Conservation (phyloP, 768 basidiomycete genomes). For the Mycena epipterygia region DNA sequence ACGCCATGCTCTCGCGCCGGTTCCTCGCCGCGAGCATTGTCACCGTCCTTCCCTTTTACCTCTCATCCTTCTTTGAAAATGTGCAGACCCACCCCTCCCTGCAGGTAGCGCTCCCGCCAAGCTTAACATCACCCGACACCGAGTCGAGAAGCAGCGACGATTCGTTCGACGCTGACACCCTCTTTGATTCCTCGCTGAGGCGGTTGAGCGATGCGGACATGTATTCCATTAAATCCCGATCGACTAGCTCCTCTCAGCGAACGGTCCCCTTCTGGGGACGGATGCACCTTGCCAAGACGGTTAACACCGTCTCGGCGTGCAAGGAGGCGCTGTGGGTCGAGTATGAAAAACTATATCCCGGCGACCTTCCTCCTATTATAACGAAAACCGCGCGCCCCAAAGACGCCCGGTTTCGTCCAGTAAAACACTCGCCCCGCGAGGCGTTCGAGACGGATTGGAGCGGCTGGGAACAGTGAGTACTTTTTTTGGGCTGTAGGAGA, state of each 20-base stretch:
- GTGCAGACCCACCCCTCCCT: conserved; percentile 57
- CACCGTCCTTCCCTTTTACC: conserved; percentile 76
- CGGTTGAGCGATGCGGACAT: conserved; percentile 36
- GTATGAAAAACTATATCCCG: conserved; percentile 65
- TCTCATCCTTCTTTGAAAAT: conserved; percentile 68
- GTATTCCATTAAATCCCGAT: conserved; percentile 32
- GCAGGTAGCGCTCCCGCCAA: conserved; percentile 27
- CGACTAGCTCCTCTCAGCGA: conserved; percentile 33
- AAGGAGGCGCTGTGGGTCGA: conserved; percentile 79
- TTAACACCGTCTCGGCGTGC: conserved; percentile 70
- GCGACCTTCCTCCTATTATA: conserved; percentile 54
- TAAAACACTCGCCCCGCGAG: conserved; percentile 57
- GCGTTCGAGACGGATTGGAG: conserved; percentile 78
- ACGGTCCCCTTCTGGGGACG: conserved; percentile 61
- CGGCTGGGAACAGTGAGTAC: conserved; percentile 77
- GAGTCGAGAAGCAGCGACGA: conserved; percentile 32
- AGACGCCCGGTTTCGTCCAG: conserved; percentile 35
- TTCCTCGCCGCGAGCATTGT: conserved; percentile 69
- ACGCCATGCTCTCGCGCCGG: conserved; percentile 70
- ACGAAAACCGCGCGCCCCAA: conserved; percentile 50
- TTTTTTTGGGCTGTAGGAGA: not conserved
- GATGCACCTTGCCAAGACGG: conserved; percentile 76
- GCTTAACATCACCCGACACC: conserved; percentile 14
- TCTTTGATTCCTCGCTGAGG: conserved; percentile 40
- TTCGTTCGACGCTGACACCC: conserved; percentile 42